Percentiles rank a stretch among this genome's conserved stretches.
Evolutionary conservation across 2,329 filamentous ascomycete species (phyloP).

Genomic region (Fusarium falciforme): DNA sequence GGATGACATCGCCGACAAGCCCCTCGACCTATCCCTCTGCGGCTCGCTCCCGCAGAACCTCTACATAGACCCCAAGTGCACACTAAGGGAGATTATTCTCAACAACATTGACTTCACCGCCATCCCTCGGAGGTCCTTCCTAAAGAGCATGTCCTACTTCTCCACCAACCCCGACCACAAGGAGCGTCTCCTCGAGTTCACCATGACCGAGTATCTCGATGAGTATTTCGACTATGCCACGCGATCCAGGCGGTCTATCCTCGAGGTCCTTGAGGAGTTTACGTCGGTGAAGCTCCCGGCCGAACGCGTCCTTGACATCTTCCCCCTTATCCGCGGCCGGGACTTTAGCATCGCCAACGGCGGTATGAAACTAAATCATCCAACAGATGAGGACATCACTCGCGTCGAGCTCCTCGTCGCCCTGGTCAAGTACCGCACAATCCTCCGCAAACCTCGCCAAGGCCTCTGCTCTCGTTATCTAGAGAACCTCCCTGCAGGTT

Average conservation of each 20-base stretch:
- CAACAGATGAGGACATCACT: slow-evolving; percentile 47
- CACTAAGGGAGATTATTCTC: slow-evolving; percentile 80
- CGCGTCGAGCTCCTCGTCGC: slow-evolving; percentile 81
- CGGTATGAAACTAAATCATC: slow-evolving; percentile 55
- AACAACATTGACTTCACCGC: slow-evolving; percentile 90
- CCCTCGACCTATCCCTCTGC: slow-evolving; percentile 64
- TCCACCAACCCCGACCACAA: slow-evolving; percentile 78
- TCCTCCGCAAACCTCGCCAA: slow-evolving; percentile 84
- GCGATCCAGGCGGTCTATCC: slow-evolving; percentile 86
- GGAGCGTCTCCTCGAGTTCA: slow-evolving; percentile 86
- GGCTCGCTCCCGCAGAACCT: slow-evolving; percentile 49
- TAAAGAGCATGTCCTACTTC: slow-evolving; percentile 81
- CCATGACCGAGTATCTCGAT: slow-evolving; percentile 81
- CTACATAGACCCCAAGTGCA: slow-evolving; percentile 58
- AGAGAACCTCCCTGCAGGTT: slow-evolving; percentile 68
- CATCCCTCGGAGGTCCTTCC: slow-evolving; percentile 89
- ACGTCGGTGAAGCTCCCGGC: slow-evolving; percentile 84
- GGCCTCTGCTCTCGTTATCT: slow-evolving; percentile 94
- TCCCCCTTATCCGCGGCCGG: slow-evolving; percentile 86
- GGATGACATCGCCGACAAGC: slow-evolving; percentile 76
- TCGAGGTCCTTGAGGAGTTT: slow-evolving; percentile 94
- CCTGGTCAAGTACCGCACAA: slow-evolving; percentile 90
- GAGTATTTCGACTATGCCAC: slow-evolving; percentile 98
- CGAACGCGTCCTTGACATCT: slow-evolving; percentile 75
- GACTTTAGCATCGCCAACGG: slow-evolving; percentile 94